Percentiles rank a stretch among this genome's conserved stretches.
Evolutionary conservation across 2,329 filamentous ascomycete genomes (phyloP).

Genomic region (Sclerotinia subarctica): DNA sequence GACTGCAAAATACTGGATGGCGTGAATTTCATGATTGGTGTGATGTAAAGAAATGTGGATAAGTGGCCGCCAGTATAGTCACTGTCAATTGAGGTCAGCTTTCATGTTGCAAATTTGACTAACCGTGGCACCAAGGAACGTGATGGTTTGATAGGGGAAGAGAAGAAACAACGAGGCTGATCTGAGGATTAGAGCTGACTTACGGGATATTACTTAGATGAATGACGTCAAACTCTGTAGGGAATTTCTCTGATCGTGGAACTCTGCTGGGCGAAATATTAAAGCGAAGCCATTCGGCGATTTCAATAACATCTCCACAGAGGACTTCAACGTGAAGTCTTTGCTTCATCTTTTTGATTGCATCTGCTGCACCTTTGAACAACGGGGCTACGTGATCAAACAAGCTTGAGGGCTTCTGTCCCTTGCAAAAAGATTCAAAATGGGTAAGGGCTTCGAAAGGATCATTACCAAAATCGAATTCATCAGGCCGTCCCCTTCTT

Average conservation of each 20-base stretch:
- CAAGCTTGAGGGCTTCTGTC: constrained; percentile 15
- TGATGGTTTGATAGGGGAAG: neutral
- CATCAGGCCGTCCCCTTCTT: neutral
- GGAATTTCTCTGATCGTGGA: constrained; percentile 13
- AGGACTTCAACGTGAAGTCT: constrained; percentile 25
- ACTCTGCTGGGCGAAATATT: neutral
- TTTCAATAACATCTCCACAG: constrained; percentile 24
- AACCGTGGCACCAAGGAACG: neutral
- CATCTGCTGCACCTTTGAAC: constrained; percentile 20
- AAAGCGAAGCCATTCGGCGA: constrained; percentile 24
- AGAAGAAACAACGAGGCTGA: neutral
- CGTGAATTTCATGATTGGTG: constrained; percentile 12
- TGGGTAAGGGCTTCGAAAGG: constrained; percentile 20
- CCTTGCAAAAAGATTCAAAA: constrained; percentile 5
- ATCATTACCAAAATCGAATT: constrained; percentile 20
- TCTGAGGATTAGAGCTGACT: neutral
- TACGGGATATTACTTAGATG: constrained; percentile 29
- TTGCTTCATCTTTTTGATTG: constrained; percentile 21
- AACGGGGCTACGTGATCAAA: constrained; percentile 25
- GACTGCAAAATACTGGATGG: constrained; percentile 8
- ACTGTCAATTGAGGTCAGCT: neutral
- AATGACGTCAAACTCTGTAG: constrained; percentile 24
- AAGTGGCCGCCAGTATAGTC: constrained; percentile 25
- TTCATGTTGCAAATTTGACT: neutral
- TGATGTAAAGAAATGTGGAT: constrained; percentile 21